These are phyloP conservation scores for Leccinum angustisporum DNA, from an alignment of 1,284 basidiomycete genomes.

Conservation along the genomic window DNA sequence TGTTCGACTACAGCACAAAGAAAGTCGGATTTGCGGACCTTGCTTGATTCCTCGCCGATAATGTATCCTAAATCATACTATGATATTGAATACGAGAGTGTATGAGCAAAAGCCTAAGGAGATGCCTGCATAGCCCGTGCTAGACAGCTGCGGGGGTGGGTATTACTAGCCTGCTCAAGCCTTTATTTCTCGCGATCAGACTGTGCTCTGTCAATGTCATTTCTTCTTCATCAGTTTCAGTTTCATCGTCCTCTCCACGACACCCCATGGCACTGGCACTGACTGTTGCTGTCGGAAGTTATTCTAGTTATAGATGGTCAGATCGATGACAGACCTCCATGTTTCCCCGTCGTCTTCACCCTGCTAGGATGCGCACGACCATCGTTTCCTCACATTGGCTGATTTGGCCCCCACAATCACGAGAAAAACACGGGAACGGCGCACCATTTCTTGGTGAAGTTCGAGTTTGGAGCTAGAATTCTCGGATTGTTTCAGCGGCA, in stretches of 20 bases:
- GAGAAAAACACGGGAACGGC: too few relatives aligned
- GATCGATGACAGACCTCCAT: not conserved
- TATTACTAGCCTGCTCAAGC: too few relatives aligned
- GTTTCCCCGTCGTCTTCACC: not conserved
- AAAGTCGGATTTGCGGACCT: not conserved
- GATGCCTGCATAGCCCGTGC: not conserved
- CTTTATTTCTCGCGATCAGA: not conserved
- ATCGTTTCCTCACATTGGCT: not conserved
- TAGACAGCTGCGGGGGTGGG: not conserved
- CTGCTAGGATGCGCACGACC: not conserved
- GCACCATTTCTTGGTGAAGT: too few relatives aligned
- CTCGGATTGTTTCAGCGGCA: too few relatives aligned
- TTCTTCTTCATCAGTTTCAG: not conserved
- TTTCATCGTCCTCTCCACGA: not conserved
- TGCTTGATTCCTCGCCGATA: not conserved
- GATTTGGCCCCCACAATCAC: not conserved
- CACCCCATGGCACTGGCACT: not conserved
- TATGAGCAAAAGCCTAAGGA: not conserved
- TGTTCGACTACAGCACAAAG: not conserved
- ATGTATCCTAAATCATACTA: not conserved
- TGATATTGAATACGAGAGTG: not conserved
- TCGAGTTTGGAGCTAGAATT: too few relatives aligned
- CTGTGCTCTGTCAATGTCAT: not conserved
- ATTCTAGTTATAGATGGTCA: not conserved
- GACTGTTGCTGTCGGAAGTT: not conserved